Percentiles rank a stretch among this genome's conserved stretches.
These are phyloP conservation scores for Isoetes taiwanensis DNA, from an alignment of 75 land plant species.

Conservation along the genomic window DNA sequence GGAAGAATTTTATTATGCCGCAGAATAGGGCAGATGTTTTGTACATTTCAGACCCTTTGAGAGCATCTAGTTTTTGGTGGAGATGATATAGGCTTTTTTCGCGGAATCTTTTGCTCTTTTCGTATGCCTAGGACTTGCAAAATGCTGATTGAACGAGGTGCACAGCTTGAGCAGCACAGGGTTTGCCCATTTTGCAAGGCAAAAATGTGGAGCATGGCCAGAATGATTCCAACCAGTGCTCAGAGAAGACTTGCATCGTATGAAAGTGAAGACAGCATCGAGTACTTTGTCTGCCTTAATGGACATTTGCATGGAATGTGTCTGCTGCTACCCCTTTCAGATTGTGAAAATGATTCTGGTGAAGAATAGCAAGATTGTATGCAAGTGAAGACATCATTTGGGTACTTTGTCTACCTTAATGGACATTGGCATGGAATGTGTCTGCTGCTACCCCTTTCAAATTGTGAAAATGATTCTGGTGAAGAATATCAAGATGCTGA, in stretches of 20 bases:
- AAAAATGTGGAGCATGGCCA: conserved; percentile 85
- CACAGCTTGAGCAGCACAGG: conserved; percentile 46
- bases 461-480: no score
- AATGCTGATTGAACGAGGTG: conserved; percentile 43
- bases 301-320: conserved; percentile 85
- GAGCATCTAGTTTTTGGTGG: conserved; percentile 84
- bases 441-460: no score
- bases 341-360: conserved; percentile 62
- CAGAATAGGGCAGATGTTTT: conserved; percentile 66
- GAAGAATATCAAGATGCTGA: no score
- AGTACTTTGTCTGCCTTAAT: conserved; percentile 88
- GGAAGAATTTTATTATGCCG: conserved; percentile 61
- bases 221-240: conserved; percentile 76
- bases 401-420: no score
- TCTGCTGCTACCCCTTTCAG: conserved; percentile 76
- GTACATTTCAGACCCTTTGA: conserved; percentile 79
- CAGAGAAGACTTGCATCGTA: conserved; percentile 57
- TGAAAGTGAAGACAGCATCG: conserved; percentile 63
- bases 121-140: conserved; percentile 43
- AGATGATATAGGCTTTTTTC: conserved; percentile 75
- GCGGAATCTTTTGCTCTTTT: conserved; percentile 77
- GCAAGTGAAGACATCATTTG: no score
- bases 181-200: conserved; percentile 77
- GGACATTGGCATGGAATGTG: no score
- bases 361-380: no score